Evolutionary conservation across 805 yeast genomes (phyloP).

Genomic region (Kregervanrija pseudodelftensis): DNA sequence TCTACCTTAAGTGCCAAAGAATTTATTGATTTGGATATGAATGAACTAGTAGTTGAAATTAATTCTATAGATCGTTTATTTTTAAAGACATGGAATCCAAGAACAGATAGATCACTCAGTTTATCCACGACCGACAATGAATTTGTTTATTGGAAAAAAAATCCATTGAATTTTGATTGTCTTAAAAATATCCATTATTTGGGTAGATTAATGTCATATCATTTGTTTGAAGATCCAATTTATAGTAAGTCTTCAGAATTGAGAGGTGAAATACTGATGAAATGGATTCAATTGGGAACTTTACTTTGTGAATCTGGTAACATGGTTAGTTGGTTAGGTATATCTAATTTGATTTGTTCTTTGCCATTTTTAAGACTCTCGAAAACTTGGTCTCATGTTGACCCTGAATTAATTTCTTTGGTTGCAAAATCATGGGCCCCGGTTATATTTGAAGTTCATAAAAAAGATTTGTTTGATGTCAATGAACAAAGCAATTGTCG

Average conservation of each 20-base stretch:
- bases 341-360: constrained; percentile 76
- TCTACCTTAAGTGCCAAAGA: constrained; percentile 23
- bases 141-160: constrained; percentile 41
- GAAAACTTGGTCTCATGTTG: constrained; percentile 68
- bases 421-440: constrained; percentile 87
- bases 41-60: constrained; percentile 54
- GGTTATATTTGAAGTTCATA: constrained; percentile 80
- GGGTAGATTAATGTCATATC: constrained; percentile 62
- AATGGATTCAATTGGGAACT: constrained; percentile 84
- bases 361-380: constrained; percentile 71
- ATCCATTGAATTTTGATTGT: constrained; percentile 75
- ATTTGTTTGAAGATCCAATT: constrained; percentile 50
- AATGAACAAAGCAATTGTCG: constrained; percentile 54
- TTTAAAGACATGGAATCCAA: constrained; percentile 69
- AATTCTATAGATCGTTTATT: constrained; percentile 62
- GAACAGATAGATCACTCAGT: constrained; percentile 67
- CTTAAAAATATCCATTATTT: constrained; percentile 65
- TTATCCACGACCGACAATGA: constrained; percentile 45
- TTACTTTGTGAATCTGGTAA: constrained; percentile 75
- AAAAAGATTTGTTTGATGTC: constrained; percentile 26
- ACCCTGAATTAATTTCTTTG: constrained; percentile 48
- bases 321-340: constrained; percentile 91
- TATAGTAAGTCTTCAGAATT: constrained; percentile 28
- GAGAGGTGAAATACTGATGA: constrained; percentile 61
- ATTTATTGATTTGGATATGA: constrained; percentile 49